Evolutionary conservation across 192 early-diverging fungal genomes (phyloP).

Genomic region (Jimgerdemannia flammicorona): DNA sequence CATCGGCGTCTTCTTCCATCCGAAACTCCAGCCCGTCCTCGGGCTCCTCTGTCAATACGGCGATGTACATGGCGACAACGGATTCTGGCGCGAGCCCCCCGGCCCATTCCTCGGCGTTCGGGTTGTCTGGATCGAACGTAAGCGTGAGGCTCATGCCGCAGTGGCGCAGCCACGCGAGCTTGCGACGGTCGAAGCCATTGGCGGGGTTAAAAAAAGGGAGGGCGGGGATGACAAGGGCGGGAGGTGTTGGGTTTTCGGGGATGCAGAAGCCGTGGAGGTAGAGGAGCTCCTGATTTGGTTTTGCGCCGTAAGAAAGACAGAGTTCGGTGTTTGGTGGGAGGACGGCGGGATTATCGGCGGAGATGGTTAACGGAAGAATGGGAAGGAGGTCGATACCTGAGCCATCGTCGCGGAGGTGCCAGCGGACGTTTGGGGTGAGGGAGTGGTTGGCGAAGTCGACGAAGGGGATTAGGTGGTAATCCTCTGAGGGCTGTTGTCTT

Average conservation of each 20-base stretch:
- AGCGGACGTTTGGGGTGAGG: conserved; percentile 36
- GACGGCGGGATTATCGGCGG: conserved; percentile 17
- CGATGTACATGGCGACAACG: not conserved
- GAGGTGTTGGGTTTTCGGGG: conserved; percentile 32
- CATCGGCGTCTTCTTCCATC: not conserved
- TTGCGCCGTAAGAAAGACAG: conserved; percentile 59
- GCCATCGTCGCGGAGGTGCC: conserved; percentile 46
- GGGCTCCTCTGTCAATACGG: not conserved
- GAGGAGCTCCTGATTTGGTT: conserved; percentile 66
- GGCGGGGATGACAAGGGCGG: not conserved
- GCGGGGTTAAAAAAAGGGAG: not conserved
- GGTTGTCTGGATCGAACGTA: not conserved
- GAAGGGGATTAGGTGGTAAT: conserved; percentile 45
- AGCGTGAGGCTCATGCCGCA: not conserved
- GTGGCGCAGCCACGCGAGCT: not conserved
- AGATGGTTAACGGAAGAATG: not conserved
- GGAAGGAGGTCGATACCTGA: conserved; percentile 16
- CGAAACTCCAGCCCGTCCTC: not conserved
- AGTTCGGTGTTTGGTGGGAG: conserved; percentile 3
- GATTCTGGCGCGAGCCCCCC: not conserved
- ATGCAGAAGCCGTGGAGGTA: conserved; percentile 69
- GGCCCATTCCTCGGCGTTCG: not conserved
- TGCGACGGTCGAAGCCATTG: not conserved
- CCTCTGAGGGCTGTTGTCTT: conserved; percentile 24
- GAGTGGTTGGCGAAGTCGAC: conserved; percentile 76